Conservation (phyloP, 2,329 filamentous ascomycete genomes). For the Beauveria australis region DNA sequence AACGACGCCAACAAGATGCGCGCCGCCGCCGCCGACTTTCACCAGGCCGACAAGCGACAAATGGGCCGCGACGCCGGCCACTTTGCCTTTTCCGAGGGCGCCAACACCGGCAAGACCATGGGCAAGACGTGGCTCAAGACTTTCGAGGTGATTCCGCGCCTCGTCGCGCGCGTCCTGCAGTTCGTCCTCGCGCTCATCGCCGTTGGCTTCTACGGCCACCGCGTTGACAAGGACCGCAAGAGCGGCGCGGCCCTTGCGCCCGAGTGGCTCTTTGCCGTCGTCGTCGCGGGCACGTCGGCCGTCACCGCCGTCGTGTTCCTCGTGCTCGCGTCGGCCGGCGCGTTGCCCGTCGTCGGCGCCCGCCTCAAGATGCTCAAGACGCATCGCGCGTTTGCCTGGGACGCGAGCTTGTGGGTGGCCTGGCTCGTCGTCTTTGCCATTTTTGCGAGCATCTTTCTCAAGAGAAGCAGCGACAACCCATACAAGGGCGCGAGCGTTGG, state of each 20-base stretch:
- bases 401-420: slow-evolving; percentile 32
- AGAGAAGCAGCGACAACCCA: slow-evolving; percentile 42
- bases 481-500: slow-evolving; percentile 36
- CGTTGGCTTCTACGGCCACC: slow-evolving; percentile 59
- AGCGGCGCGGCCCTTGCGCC: slow-evolving; percentile 33
- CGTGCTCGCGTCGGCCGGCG: slow-evolving; percentile 27
- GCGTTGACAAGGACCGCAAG: slow-evolving; percentile 40
- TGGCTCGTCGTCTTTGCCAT: slow-evolving; percentile 65
- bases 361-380: slow-evolving; percentile 28
- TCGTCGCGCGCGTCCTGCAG: slow-evolving; percentile 55
- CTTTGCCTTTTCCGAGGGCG: slow-evolving; percentile 25
- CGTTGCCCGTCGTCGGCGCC: slow-evolving; percentile 26
- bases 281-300: slow-evolving; percentile 46
- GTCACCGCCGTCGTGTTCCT: slow-evolving; percentile 40
- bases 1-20: slow-evolving; percentile 21
- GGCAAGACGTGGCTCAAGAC: slow-evolving; percentile 37
- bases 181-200: slow-evolving; percentile 62
- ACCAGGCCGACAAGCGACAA: slow-evolving; percentile 25
- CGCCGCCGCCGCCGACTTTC: slow-evolving; percentile 22
- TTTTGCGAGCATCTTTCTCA: slow-evolving; percentile 64
- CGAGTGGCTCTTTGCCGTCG: slow-evolving; percentile 58
- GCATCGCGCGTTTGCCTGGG: slow-evolving; percentile 37
- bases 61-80: slow-evolving; percentile 25
- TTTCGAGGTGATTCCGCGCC: slow-evolving; percentile 39
- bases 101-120: slow-evolving; percentile 31